These are phyloP conservation scores for Fraxinus xanthoxyloides DNA, from an alignment of 305 asterid species.

Conservation along the genomic window DNA sequence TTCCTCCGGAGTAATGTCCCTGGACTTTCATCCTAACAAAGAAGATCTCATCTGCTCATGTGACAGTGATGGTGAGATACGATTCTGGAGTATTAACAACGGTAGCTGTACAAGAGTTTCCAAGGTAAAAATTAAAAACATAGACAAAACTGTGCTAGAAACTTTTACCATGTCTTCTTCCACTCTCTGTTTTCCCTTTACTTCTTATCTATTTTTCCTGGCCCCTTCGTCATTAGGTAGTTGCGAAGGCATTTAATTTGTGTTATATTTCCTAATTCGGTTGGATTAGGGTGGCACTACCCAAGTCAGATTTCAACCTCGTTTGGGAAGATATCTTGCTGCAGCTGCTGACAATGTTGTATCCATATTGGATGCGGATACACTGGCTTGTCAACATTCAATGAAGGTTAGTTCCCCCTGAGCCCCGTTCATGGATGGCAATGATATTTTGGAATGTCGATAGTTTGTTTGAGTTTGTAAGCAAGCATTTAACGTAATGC, in stretches of 20 bases:
- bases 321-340: slow-evolving; percentile 83
- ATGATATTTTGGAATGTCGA: not conserved
- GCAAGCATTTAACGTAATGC: not conserved
- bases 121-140: slow-evolving; percentile 48
- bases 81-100: slow-evolving; percentile 81
- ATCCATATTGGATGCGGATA: slow-evolving; percentile 78
- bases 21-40: slow-evolving; percentile 94
- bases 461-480: not conserved
- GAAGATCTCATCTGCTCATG: slow-evolving; percentile 94
- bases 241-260: not conserved
- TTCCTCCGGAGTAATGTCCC: slow-evolving; percentile 81
- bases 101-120: slow-evolving; percentile 77
- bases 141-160: not conserved
- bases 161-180: not conserved
- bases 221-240: not conserved
- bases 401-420: slow-evolving; percentile 49
- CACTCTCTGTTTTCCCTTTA: not conserved
- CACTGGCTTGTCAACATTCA: slow-evolving; percentile 81
- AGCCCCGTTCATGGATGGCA: not conserved
- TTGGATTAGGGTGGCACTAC: slow-evolving; percentile 67
- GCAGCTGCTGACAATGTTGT: slow-evolving; percentile 93
- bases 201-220: not conserved
- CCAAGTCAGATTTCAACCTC: slow-evolving; percentile 98
- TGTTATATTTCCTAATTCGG: slow-evolving; percentile 11
- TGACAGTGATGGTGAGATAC: slow-evolving; percentile 88